Conservation (phyloP, 768 basidiomycete species). For the Leccinum variicolor region DNA sequence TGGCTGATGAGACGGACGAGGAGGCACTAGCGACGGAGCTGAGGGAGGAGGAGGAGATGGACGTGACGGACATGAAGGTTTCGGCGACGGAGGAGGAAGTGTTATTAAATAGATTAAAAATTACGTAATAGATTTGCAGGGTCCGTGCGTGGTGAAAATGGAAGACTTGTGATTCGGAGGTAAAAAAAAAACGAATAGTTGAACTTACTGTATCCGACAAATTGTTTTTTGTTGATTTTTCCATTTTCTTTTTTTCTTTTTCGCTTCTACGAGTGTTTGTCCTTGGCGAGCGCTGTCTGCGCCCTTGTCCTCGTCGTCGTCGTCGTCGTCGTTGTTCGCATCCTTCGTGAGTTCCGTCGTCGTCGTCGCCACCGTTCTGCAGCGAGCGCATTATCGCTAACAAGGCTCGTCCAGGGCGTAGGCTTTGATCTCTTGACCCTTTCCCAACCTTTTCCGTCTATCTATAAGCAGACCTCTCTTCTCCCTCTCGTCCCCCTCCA, state of each 20-base stretch:
- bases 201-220: constrained; percentile 11
- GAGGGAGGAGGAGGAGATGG: constrained; percentile 40
- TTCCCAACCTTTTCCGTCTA: constrained; percentile 34
- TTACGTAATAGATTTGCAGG: constrained; percentile 13
- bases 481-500: constrained; percentile 21
- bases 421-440: constrained; percentile 32
- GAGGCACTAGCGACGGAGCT: constrained; percentile 38
- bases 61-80: constrained; percentile 33
- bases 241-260: constrained; percentile 21
- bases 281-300: constrained; percentile 20
- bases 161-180: constrained; percentile 13
- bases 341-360: not conserved
- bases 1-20: constrained; percentile 36
- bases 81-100: constrained; percentile 36
- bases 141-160: constrained; percentile 32
- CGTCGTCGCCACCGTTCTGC: not conserved
- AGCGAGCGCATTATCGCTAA: not conserved
- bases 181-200: constrained; percentile 5
- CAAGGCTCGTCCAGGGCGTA: constrained; percentile 15
- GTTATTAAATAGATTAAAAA: constrained; percentile 20
- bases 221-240: constrained; percentile 12
- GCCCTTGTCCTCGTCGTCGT: constrained; percentile 9
- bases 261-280: constrained; percentile 18
- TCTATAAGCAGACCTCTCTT: constrained; percentile 38
- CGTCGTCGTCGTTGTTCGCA: constrained; percentile 17